Evolutionary conservation across 768 basidiomycete species (phyloP).

Genomic region (Trametes maxima): DNA sequence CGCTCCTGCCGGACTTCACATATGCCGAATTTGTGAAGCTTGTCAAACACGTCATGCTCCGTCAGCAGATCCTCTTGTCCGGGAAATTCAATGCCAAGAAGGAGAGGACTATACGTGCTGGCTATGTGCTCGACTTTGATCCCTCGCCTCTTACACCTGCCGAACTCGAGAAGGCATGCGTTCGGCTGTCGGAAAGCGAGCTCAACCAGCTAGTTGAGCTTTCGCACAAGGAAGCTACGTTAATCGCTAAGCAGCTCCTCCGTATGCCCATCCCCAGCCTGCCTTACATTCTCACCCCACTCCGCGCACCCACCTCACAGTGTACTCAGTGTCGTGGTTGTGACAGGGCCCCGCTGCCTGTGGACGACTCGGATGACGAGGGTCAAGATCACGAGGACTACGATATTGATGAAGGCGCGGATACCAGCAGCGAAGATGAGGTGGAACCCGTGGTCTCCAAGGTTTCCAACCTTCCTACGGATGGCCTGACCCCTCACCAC

Average conservation of each 20-base stretch:
- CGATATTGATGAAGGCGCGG: no score
- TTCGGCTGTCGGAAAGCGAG: neutral
- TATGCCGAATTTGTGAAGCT: slow-evolving; percentile 32
- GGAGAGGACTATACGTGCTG: neutral
- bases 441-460: no score
- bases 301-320: no score
- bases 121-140: neutral
- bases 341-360: no score
- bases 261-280: neutral
- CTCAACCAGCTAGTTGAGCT: neutral
- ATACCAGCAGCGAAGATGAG: no score
- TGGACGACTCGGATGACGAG: no score
- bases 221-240: neutral
- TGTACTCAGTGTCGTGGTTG: no score
- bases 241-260: neutral
- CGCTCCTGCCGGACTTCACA: slow-evolving; percentile 33
- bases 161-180: neutral
- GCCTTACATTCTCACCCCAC: no score
- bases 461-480: no score
- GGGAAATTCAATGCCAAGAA: slow-evolving; percentile 15
- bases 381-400: no score
- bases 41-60: slow-evolving; percentile 31
- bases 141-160: neutral
- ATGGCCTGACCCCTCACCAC: no score
- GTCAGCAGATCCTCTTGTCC: slow-evolving; percentile 31